Conservation (phyloP, 176 grass and related monocot genomes). For the Aegilops bicornis region DNA sequence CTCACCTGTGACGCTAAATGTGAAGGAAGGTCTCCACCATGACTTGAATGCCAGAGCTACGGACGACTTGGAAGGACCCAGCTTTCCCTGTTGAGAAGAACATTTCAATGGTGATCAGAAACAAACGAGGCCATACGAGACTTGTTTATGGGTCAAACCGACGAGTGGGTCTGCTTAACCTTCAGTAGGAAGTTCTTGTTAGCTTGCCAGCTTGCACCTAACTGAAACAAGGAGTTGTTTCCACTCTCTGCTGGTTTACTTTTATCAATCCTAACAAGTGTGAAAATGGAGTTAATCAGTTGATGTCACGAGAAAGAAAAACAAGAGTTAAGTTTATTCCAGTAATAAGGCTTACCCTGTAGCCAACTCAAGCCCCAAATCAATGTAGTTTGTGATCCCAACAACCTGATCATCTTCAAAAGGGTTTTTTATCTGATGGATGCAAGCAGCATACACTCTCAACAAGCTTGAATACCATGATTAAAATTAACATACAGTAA, state of each 20-base stretch:
- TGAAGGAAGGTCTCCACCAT: constrained; percentile 96
- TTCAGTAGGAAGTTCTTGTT: constrained; percentile 96
- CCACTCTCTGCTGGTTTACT: constrained; percentile 40
- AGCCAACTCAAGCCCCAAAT: constrained; percentile 83
- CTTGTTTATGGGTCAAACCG: not conserved
- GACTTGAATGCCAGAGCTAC: constrained; percentile 87
- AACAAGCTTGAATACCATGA: constrained; percentile 12
- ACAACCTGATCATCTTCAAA: constrained; percentile 89
- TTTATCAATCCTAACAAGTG: constrained; percentile 57
- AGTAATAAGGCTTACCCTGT: constrained; percentile 49
- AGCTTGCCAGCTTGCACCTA: constrained; percentile 95
- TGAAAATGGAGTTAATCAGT: constrained; percentile 7
- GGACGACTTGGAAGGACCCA: constrained; percentile 73
- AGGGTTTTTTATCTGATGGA: constrained; percentile 81
- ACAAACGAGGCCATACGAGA: not conserved
- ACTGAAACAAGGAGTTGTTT: constrained; percentile 65
- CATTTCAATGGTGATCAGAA: not conserved
- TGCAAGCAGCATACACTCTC: constrained; percentile 1
- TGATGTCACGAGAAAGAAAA: not conserved
- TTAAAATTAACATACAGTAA: not conserved
- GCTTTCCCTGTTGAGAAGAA: constrained; percentile 65
- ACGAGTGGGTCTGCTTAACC: constrained; percentile 43
- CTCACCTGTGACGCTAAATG: constrained; percentile 81
- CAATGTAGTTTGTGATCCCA: constrained; percentile 97
- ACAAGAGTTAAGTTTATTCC: not conserved